Base-by-base conservation (phyloP, 495 filamentous ascomycete species). In the Aspergillus leporis region DNA sequence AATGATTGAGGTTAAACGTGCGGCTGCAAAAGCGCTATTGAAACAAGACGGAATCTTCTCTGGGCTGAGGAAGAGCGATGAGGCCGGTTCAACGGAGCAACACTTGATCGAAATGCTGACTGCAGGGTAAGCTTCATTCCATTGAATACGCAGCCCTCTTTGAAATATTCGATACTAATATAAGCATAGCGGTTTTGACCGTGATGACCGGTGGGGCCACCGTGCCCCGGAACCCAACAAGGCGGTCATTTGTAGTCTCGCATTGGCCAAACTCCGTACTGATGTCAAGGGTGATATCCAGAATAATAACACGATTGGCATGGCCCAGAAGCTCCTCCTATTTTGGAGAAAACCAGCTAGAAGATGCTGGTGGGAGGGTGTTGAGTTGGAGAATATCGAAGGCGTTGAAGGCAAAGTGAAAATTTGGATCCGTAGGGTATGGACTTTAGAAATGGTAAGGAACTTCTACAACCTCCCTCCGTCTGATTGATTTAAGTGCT, bases 61-160 rank as follows among this genome's bases (percentile, higher is more conserved):
- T 9, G 94, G 94, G 0, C 72, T 99, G 48, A 87, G 92, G 70
- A 91, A 92, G 72, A 97, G 95, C 66, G 94, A 98, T 61, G 94
- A 98, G 74, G 83, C 89, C 16, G 94, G 94, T 8, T 97, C 94
- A 23, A 99, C 94, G 0, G 94, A 99, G 72, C 95, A 97, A 71
- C 94, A 99, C 78, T 78, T 99, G 49, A 98, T 99, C 68, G 94
- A 99, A 78, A 99, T 99, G 94, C 74, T 99, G 78, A 99, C 94
- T 22, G 94, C 94, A 66, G 94, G 93, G 93, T 98, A 78, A 74
- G 85, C 75, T 56, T 32, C 5, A 50, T 45, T 16, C 10, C n/a
- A n/a, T 58, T 52, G n/a, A 30, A n/a, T 30, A 32, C 36, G 3
- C 8, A 13, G 22, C 28, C 38, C 50, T 10, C 28, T 19, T 23